Conservation (phyloP, 164 flowering plant species). For the Annona squamosa region DNA sequence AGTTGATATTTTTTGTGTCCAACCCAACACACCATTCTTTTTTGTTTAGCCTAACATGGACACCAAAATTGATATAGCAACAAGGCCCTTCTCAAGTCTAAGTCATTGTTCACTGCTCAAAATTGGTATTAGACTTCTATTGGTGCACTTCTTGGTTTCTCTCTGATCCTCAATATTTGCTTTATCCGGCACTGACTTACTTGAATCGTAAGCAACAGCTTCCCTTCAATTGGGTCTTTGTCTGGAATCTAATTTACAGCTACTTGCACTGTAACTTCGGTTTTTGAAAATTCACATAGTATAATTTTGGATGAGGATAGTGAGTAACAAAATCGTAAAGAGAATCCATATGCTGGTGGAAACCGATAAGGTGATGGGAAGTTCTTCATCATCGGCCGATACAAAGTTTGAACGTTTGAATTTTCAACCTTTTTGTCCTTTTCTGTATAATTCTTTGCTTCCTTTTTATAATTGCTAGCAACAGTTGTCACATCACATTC, state of each 20-base stretch:
- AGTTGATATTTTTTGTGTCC: too few species aligned
- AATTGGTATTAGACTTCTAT: slow-evolving; percentile 56
- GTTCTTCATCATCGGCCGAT: slow-evolving; percentile 14
- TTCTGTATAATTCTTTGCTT: background rate
- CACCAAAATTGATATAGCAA: slow-evolving; percentile 24
- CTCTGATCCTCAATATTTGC: slow-evolving; percentile 43
- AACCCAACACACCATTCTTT: background rate
- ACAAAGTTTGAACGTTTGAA: slow-evolving; percentile 14
- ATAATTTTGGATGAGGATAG: slow-evolving; percentile 20
- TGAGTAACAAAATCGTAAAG: slow-evolving; percentile 9
- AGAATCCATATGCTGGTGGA: slow-evolving; percentile 9
- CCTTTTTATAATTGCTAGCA: background rate
- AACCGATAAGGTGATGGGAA: slow-evolving; percentile 2
- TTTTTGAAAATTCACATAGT: slow-evolving; percentile 28
- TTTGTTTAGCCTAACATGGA: slow-evolving; percentile 35
- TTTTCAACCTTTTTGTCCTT: background rate
- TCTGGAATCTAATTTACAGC: background rate
- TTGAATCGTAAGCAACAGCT: slow-evolving; percentile 34
- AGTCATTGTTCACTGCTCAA: slow-evolving; percentile 39
- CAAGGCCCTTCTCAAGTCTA: slow-evolving; percentile 36
- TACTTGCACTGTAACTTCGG: slow-evolving; percentile 17
- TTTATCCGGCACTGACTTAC: slow-evolving; percentile 46
- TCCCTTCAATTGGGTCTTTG: background rate
- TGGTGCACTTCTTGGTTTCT: slow-evolving; percentile 40
- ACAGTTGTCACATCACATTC: background rate